These are phyloP conservation scores for Macaranga tanarius DNA, from an alignment of 441 rosid species.

Conservation along the genomic window DNA sequence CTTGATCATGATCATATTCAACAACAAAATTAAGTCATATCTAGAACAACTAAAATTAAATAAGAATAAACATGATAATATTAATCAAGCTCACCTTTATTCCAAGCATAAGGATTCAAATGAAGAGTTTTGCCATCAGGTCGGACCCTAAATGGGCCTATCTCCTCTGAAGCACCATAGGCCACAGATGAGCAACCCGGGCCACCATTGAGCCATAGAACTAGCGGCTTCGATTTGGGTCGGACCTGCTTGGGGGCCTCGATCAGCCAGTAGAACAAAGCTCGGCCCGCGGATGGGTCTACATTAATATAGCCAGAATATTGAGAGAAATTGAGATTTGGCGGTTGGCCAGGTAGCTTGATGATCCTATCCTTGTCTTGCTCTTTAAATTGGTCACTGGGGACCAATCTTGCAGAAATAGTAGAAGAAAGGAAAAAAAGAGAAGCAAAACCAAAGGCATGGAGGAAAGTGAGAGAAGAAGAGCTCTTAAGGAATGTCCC, in stretches of 20 bases:
- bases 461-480: slow-evolving; percentile 17
- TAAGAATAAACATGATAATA: background rate
- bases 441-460: slow-evolving; percentile 6
- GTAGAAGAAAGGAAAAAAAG: slow-evolving; percentile 11
- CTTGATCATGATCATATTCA: too few species aligned
- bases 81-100: slow-evolving; percentile 40
- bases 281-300: slow-evolving; percentile 48
- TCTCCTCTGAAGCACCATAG: slow-evolving; percentile 84
- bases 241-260: slow-evolving; percentile 35
- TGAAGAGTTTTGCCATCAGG: slow-evolving; percentile 52
- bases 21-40: background rate
- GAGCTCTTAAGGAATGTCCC: slow-evolving; percentile 13
- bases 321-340: slow-evolving; percentile 58
- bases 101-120: slow-evolving; percentile 71
- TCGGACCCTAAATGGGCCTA: slow-evolving; percentile 77
- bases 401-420: slow-evolving; percentile 7
- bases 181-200: slow-evolving; percentile 90
- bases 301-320: slow-evolving; percentile 75
- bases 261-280: slow-evolving; percentile 76
- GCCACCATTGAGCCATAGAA: slow-evolving; percentile 90
- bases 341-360: slow-evolving; percentile 68
- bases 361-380: slow-evolving; percentile 50
- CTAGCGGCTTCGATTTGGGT: slow-evolving; percentile 48
- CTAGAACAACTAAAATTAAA: background rate
- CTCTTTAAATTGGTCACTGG: slow-evolving; percentile 22